phyloP scores from a whole-genome alignment of 352 stramenopile genomes.

The Plasmopara viticola region DNA sequence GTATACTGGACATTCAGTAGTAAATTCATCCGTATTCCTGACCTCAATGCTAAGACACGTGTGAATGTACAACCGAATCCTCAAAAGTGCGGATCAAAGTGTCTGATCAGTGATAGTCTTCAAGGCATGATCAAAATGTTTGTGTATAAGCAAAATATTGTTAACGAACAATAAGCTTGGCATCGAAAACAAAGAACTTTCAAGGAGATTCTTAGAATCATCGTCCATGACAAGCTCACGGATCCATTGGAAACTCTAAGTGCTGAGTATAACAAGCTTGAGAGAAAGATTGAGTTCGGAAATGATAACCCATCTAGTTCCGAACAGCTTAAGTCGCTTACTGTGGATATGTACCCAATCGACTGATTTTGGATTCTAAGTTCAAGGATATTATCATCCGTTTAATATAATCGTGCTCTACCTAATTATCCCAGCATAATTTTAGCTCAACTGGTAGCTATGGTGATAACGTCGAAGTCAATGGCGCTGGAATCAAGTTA shows the following conservation, averaged over 20 bases:
- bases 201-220: too few species aligned
- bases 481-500: too few species aligned
- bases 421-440: too few species aligned
- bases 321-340: neutral
- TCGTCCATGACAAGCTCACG: too few species aligned
- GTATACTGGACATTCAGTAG: neutral
- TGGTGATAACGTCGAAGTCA: too few species aligned
- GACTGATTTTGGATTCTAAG: neutral
- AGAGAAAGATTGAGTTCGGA: slow-evolving; percentile 9
- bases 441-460: too few species aligned
- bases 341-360: slow-evolving; percentile 2
- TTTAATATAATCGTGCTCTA: neutral
- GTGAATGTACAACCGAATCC: slow-evolving; percentile 1
- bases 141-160: too few species aligned
- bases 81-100: neutral
- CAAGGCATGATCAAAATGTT: too few species aligned
- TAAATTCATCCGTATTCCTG: neutral
- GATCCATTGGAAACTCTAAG: neutral
- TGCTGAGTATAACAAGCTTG: slow-evolving; percentile 13
- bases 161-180: too few species aligned
- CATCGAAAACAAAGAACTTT: too few species aligned
- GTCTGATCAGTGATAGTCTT: too few species aligned
- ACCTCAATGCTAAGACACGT: slow-evolving; percentile 2
- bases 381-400: neutral
- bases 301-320: slow-evolving; percentile 12